Conservation (phyloP, 164 flowering plant genomes). For the Dillenia suffruticosa region DNA sequence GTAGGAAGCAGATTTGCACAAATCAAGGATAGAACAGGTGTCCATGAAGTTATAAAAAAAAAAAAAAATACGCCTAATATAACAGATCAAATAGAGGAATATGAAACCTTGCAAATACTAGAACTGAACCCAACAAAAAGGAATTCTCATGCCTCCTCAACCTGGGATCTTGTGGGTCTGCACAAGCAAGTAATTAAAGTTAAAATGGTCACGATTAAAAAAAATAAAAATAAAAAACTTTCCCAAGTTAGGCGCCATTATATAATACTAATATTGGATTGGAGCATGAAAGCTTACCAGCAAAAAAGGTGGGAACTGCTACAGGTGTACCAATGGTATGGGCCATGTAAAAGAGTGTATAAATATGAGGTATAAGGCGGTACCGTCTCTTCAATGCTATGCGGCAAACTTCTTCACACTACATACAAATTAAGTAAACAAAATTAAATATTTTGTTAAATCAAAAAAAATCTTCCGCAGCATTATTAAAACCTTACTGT, state of each 20-base stretch:
- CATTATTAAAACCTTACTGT: too few relatives aligned
- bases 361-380: conserved; percentile 73
- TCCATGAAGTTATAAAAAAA: neutral
- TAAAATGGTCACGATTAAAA: neutral
- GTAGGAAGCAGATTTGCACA: too few relatives aligned
- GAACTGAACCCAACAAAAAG: conserved; percentile 81
- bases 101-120: conserved; percentile 68
- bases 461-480: too few relatives aligned
- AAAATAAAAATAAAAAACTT: too few relatives aligned
- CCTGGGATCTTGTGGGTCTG: conserved; percentile 80
- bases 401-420: conserved; percentile 98
- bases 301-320: conserved; percentile 80
- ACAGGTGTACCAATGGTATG: conserved; percentile 79
- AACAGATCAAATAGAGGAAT: conserved; percentile 1
- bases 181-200: conserved; percentile 9
- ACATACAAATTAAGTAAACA: too few relatives aligned
- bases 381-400: conserved; percentile 84
- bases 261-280: too few relatives aligned
- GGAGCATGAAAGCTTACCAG: conserved; percentile 42
- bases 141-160: conserved; percentile 71
- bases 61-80: neutral
- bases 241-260: too few relatives aligned
- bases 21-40: too few relatives aligned
- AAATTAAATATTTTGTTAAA: too few relatives aligned
- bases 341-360: conserved; percentile 82